phyloP scores from a whole-genome alignment of 2,329 filamentous ascomycete species.

The Penicillium sp. region DNA sequence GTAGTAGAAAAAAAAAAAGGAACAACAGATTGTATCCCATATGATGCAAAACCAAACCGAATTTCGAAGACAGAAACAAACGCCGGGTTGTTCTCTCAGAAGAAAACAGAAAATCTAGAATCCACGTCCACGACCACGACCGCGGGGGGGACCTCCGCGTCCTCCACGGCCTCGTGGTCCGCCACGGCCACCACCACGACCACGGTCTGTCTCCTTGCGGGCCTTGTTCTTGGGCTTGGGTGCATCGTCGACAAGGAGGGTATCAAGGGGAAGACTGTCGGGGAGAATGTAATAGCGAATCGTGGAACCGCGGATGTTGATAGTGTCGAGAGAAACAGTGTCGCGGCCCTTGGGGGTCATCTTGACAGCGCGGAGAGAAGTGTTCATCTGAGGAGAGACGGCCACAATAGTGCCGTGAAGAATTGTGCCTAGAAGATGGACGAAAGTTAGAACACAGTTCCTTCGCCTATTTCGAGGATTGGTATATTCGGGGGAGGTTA shows the following conservation, averaged over 20 bases:
- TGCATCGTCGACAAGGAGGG: conserved; percentile 90
- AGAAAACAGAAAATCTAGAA: conserved; percentile 32
- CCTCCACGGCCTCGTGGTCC: conserved; percentile 51
- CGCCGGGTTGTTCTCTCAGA: conserved; percentile 24
- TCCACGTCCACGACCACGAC: conserved; percentile 56
- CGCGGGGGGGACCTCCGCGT: conserved; percentile 53
- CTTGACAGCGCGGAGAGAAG: conserved; percentile 89
- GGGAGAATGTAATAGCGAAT: conserved; percentile 97
- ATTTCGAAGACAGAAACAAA: conserved; percentile 25
- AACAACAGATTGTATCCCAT: conserved; percentile 27
- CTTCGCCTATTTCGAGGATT: neutral
- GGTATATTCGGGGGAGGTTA: neutral
- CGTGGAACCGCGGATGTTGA: conserved; percentile 94
- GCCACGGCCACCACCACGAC: conserved; percentile 45
- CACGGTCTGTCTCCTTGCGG: conserved; percentile 73
- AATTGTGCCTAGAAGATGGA: conserved; percentile 71
- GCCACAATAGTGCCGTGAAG: conserved; percentile 95
- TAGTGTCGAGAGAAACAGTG: conserved; percentile 83
- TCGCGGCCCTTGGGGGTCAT: conserved; percentile 91
- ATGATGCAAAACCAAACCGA: conserved; percentile 25
- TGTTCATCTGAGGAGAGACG: conserved; percentile 98
- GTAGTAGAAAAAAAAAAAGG: conserved; percentile 28
- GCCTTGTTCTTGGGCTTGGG: conserved; percentile 99
- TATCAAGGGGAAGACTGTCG: conserved; percentile 91
- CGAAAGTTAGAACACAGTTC: conserved; percentile 4